These are phyloP conservation scores for Fusarium sp. DNA, from an alignment of 2,329 filamentous ascomycete genomes.

Conservation along the genomic window DNA sequence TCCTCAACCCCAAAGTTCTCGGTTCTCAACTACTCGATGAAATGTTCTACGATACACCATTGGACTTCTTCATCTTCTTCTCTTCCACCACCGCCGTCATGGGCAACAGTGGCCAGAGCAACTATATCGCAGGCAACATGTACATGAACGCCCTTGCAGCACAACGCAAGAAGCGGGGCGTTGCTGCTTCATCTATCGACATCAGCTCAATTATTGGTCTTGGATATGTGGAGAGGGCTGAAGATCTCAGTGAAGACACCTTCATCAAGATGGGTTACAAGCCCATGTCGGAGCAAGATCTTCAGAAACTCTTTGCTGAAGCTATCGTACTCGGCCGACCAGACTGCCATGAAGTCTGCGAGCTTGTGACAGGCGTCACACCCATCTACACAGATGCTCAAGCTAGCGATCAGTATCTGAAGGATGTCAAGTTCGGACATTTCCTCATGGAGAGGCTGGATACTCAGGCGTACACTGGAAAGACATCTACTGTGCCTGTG, in stretches of 20 bases:
- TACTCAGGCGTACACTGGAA: neutral
- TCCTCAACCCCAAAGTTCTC: conserved; percentile 3
- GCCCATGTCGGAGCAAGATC: neutral
- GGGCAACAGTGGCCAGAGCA: conserved; percentile 7
- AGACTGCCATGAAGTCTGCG: neutral
- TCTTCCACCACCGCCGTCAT: neutral
- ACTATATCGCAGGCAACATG: conserved; percentile 4
- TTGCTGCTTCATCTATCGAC: neutral
- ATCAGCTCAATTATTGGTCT: neutral
- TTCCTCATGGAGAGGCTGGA: neutral
- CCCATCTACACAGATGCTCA: neutral
- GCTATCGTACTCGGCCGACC: neutral
- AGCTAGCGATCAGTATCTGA: neutral
- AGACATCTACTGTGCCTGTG: neutral
- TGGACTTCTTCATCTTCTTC: conserved; percentile 1
- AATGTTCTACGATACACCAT: neutral
- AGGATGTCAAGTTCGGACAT: neutral
- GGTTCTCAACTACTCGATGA: neutral
- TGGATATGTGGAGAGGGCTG: neutral
- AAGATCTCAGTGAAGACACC: neutral
- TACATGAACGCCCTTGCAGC: neutral
- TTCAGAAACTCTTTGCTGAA: neutral
- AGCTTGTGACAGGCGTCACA: neutral
- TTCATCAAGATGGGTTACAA: neutral
- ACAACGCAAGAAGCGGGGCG: neutral